Base-by-base conservation (phyloP, 148 eudicot genomes). In the Fallopia convolvulus region DNA sequence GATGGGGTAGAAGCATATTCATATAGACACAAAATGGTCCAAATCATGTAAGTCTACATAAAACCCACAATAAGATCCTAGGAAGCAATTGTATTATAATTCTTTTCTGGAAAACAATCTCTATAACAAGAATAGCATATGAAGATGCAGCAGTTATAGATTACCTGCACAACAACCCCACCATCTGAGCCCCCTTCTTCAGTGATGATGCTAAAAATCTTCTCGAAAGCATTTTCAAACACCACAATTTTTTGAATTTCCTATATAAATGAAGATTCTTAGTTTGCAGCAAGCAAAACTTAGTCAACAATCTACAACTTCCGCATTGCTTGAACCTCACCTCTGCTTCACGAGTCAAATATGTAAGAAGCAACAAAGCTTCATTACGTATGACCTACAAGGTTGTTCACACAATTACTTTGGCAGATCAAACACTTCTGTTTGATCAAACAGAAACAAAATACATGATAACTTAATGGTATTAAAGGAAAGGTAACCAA, bases 181-280 rank as follows among this genome's bases (percentile, higher is more conserved):
- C 99, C 97, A 76, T 95, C 99, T 48, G 97, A 92, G 75, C 93
- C 94, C 18, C 97, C 99, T 85, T 95, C 99, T 84, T 95, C 99
- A 85, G 85, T 90, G 50, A 92, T 88, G 79, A 95, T 90, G 81
- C 93, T 87, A 82, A 95, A 92, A 56, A 92, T 91, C 90, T 95
- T 95, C 86, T 95, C 99, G 81, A 91, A 95, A 84, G 93, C 99
- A 83, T 97, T 93, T 87, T 95, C 99, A 82, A 92, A 95, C 73
- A 95, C 99, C 82, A 95, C 86, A 76, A 92, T 95, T 86, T 95
- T 95, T 91, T 95, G 97, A 81, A 95, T 95, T 86, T 95, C 99
- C 99, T 95, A 77, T 61, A 79, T n/a, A 40, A 61, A 41, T 49
- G 48, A 13, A 70, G 21, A 26, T 14, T 6, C 42, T 39, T 46